A percentile compares a stretch with the other conserved stretches of the same genome.
phyloP scores from a whole-genome alignment of 176 grass and related monocot genomes.

The Musa beccarii region DNA sequence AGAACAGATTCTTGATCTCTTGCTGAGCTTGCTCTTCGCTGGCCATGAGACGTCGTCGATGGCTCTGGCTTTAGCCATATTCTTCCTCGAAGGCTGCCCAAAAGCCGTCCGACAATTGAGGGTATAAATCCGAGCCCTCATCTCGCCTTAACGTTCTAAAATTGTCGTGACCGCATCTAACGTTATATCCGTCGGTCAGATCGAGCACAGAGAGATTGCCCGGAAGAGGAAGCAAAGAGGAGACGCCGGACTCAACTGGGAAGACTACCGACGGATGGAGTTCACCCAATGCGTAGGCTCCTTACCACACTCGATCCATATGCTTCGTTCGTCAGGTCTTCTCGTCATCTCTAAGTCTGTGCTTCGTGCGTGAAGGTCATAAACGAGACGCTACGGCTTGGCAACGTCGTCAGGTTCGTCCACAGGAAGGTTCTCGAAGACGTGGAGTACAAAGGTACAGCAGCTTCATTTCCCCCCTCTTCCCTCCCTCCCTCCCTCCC shows the following conservation, averaged over 20 bases:
- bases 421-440: conserved; percentile 84
- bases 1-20: conserved; percentile 89
- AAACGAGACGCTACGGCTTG: conserved; percentile 81
- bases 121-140: conserved; percentile 20
- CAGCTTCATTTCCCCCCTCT: not conserved
- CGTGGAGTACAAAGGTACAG: conserved; percentile 80
- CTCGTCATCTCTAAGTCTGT: too few relatives aligned
- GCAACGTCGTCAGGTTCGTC: conserved; percentile 92
- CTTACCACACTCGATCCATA: too few relatives aligned
- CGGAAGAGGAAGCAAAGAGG: conserved; percentile 46
- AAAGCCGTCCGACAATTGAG: conserved; percentile 50
- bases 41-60: conserved; percentile 93
- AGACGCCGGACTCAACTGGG: conserved; percentile 64
- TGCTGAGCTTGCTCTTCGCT: conserved; percentile 86
- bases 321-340: too few relatives aligned
- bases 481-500: too few relatives aligned
- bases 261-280: conserved; percentile 96
- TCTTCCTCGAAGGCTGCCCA: conserved; percentile 77
- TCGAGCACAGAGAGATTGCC: conserved; percentile 63
- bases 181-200: conserved; percentile 22
- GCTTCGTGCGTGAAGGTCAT: conserved; percentile 49
- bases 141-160: not conserved
- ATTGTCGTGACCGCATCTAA: not conserved
- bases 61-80: conserved; percentile 77
- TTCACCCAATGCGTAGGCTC: conserved; percentile 85